These are phyloP conservation scores for Moelleriella libera DNA, from an alignment of 2,329 filamentous ascomycete genomes.

Conservation along the genomic window DNA sequence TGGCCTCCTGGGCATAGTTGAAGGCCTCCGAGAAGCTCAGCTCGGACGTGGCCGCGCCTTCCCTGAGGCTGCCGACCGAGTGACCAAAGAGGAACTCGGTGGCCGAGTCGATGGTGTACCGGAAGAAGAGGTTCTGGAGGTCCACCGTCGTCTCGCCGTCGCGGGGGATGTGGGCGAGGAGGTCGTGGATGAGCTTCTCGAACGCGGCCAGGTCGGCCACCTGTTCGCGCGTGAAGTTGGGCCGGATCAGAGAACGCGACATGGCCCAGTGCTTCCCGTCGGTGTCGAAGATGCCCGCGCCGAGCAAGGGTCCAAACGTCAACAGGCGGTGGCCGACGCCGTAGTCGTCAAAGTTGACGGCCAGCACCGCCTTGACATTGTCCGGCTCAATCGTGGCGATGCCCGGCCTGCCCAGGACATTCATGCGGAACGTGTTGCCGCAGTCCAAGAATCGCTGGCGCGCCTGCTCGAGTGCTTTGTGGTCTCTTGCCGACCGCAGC, in stretches of 20 bases:
- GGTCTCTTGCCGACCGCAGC: not conserved
- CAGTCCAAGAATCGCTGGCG: not conserved
- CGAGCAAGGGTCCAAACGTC: conserved; percentile 23
- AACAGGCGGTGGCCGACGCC: conserved; percentile 10
- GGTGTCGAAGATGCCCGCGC: conserved; percentile 18
- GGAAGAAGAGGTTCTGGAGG: conserved; percentile 32
- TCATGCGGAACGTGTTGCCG: conserved; percentile 1
- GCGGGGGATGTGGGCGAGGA: conserved; percentile 13
- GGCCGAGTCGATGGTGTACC: conserved; percentile 31
- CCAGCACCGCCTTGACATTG: conserved; percentile 15
- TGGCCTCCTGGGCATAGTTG: conserved; percentile 1
- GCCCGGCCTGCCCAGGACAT: conserved; percentile 6
- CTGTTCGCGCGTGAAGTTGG: conserved; percentile 26
- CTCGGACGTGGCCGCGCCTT: conserved; percentile 6
- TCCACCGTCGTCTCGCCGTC: conserved; percentile 23
- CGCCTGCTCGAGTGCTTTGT: conserved; percentile 1
- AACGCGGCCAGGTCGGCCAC: conserved; percentile 25
- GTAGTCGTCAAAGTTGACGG: conserved; percentile 13
- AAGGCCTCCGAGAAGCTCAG: conserved; percentile 13
- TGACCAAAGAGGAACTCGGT: conserved; percentile 49
- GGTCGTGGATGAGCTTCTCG: conserved; percentile 14
- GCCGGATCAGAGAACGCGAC: conserved; percentile 22
- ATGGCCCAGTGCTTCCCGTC: conserved; percentile 15
- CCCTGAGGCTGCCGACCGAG: conserved; percentile 26
- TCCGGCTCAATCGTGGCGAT: conserved; percentile 11